Evolutionary conservation across 192 early-diverging fungal species (phyloP), one percentile per base, ranked within the genome.

Genomic region (Phycomyces nitens): DNA sequence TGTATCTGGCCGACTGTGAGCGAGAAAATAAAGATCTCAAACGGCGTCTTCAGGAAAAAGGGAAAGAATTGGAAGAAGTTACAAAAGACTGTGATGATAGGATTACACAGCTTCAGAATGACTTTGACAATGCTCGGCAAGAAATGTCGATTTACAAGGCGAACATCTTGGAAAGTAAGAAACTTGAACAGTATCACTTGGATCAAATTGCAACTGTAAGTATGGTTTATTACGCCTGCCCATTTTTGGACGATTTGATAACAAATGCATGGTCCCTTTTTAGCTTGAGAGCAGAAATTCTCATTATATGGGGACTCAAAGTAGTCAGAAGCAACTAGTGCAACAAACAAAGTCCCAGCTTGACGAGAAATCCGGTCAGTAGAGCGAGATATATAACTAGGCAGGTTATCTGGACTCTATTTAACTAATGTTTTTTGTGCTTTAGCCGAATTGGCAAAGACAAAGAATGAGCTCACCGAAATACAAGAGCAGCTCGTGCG

Each of bases 161-260:
- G 3, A 47, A 3, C 44, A 47, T 47, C 15, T 14, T 47, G 18
- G 44, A 47, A 47, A 47, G 18, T 47, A 47, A 47, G 18, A 14
- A 47, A 18, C 12, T 18, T n/a, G 44, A 47, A 47, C 44, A 47
- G 12, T 47, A 47, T 11, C 44, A 47, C 29, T 60, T 73, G 21
- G 60, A 73, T 26, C 71, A 73, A 52, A 73, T 73, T 27, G 42
- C 53, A 58, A 61, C 71, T 44, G 71, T 73, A 66, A 27, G 55
- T 47, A 11, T 47, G 11, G 3, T n/a, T 47, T n/a, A 18, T n/a
- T 47, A 47, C 1, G 18, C 12, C 3, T 14, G 44, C 18, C 15
- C 18, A 47, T 47, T n/a, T 14, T n/a, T 47, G 18, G 44, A 47
- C 12, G 44, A n/a, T 3, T 47, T n/a, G 44, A 47, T 47, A 47